Evolutionary conservation across 306 rosid genomes (phyloP).

Genomic region (Rubus idaeus): DNA sequence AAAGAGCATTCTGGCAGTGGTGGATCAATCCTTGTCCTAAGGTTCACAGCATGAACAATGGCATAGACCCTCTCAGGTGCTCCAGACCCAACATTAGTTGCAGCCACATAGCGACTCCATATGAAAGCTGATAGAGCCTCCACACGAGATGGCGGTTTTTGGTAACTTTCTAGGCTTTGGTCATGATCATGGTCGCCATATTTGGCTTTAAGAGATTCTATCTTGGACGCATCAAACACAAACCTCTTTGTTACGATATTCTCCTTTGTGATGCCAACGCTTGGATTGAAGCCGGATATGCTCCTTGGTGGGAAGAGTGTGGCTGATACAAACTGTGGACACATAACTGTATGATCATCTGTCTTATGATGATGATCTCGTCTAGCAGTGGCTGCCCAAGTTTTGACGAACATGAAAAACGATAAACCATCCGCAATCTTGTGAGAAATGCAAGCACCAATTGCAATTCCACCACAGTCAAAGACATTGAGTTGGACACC

Average conservation of each 20-base stretch:
- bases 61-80: conserved; percentile 6
- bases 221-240: conserved; percentile 33
- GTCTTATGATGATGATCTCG: conserved; percentile 2
- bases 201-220: conserved; percentile 41
- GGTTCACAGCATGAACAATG: conserved; percentile 48
- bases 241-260: conserved; percentile 47
- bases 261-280: conserved; percentile 29
- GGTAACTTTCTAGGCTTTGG: not conserved
- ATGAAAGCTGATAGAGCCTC: conserved; percentile 60
- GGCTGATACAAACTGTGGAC: conserved; percentile 43
- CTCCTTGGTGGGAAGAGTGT: conserved; percentile 55
- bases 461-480: conserved; percentile 52
- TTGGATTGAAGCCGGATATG: conserved; percentile 31
- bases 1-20: conserved; percentile 22
- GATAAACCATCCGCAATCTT: conserved; percentile 54
- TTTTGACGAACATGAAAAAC: conserved; percentile 34
- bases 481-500: conserved; percentile 57
- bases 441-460: conserved; percentile 54
- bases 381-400: conserved; percentile 44
- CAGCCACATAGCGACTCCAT: conserved; percentile 51
- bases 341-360: not conserved
- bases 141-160: conserved; percentile 46
- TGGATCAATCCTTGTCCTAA: conserved; percentile 40
- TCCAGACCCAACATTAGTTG: conserved; percentile 16
- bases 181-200: conserved; percentile 5